Evolutionary conservation across 1,284 basidiomycete species (phyloP), one percentile per base, ranked within the genome.

Genomic region (Melampsora allii-populina): DNA sequence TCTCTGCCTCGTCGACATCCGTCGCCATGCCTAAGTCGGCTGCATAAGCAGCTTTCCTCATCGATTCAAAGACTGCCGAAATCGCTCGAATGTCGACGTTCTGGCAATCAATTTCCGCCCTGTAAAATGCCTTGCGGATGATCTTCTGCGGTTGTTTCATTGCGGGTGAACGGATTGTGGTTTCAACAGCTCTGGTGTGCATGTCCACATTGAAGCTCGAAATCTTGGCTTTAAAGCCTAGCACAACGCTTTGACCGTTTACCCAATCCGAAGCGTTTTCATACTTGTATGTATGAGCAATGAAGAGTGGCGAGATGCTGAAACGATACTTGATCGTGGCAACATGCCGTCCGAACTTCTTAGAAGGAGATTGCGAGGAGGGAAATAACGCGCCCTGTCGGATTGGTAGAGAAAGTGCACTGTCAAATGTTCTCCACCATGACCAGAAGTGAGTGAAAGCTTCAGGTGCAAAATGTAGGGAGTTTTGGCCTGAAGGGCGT

Each of bases 291-390:
- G 88, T 87, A 81, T 98, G 94, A 63, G 91, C 89, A 77, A 97
- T 86, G 82, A 89, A 94, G 19, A 98, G 82, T 29, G 89, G 87
- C 10, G 88, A 86, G 4, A 98, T 84, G 33, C 87, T 85, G 77
- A 95, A 87, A 50, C 91, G 88, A 81, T 97, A 98, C 82, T 98
- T 98, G 82, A 98, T 85, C 0, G 95, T 98, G 7, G 89, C 94
- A 45, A 97, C 83, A 80, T 93, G 91, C 50, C 88, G 86, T 33
- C 92, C 89, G 79, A 98, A 90, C 83, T 97, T 97, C 31, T 92
- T 91, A 0, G 92, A 91, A 6, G 88, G 86, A 2, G 86, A 86
- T 21, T 89, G 87, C 10, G 85, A 84, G 61, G 86, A 84, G 1
- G 90, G 89, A 82, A 92, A 95, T 36, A 91, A 88, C 5, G 83